Base-by-base conservation (phyloP, 2,329 filamentous ascomycete species). In the Graphilbum fragrans region DNA sequence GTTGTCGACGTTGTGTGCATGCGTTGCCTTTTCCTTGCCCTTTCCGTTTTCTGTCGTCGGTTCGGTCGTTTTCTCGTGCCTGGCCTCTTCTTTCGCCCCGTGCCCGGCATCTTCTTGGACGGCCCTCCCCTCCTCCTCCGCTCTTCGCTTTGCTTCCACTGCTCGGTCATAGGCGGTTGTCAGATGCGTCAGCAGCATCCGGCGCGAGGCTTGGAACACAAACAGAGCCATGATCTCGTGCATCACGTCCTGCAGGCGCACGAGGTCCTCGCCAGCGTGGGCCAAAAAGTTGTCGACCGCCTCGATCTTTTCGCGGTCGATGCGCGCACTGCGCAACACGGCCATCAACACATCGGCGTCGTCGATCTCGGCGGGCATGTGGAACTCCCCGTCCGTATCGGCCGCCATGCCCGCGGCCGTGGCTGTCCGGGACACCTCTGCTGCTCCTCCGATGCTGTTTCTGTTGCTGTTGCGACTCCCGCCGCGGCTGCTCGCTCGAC, bases 221-320 rank as follows among this genome's bases (percentile, higher is more conserved):
- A 96, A 85, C 44, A 83, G 69, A 1, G 77, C 69, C 86, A 94
- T 88, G 50, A 94, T 83, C 35, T 86, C 77, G 42, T 85, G 81
- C 70, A 94, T 90, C 56, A 80, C 70, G 42, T 82, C 71, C 46
- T 82, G 71, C 18, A 98, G 65, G 46, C 86, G 82, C 41, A 71
- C 70, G 22, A 96, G 64, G 51, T 95, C 86, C 6, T 75, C 76
- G 18, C 77, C 76, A 14, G 77, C 84, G 41, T 92, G 70, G 34
- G 78, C 66, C n/a, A 95, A 67, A 55, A 94, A 98, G 47, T 75
- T 83, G 52, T 82, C 78, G 19, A 95, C 72, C 0, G 82, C 50
- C 46, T 90, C 81, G 44, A 93, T 77, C 64, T 92, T 96, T 63
- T 96, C 90, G 27, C 92, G 76, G 56, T 98, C 92, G 50, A 98